Evolutionary conservation across 2,329 filamentous ascomycete species (phyloP), one percentile per base, ranked within the genome.

Genomic region (Colletotrichum tropicicola): DNA sequence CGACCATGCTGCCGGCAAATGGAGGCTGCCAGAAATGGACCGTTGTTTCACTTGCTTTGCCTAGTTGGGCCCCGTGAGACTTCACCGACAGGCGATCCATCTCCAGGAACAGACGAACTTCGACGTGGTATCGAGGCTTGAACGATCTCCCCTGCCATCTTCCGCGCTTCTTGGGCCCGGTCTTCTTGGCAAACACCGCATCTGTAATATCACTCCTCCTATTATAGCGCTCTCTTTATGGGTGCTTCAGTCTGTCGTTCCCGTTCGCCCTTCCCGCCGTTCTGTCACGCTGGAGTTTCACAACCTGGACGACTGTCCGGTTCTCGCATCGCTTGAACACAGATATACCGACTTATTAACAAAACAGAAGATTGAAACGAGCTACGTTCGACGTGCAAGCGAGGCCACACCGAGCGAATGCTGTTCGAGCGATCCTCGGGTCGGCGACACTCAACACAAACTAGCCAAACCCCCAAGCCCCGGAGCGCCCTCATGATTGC

Each of bases 21-120:
- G 21, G 35, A n/a, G n/a, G 35, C 43, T 56, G 44, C 57, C 49
- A 65, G 35, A 37, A 54, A 28, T 9, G 49, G 49, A 41, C 35
- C 57, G 43, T 28, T 30, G 57, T 55, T 65, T 65, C 62, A 65
- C 28, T 17, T 51, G 28, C 12, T 35, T n/a, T 51, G 41, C 27
- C 49, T 51, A 51, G 23, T 61, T 51, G 61, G 28, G 44, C 23
- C 17, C 49, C 19, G 23, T 27, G 44, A 37, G 57, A 49, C 17
- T 13, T 37, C 51, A 30, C 15, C 49, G 43, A 39, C 54, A 58
- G 47, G 60, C 49, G 9, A 39, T 25, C 44, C 57, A 27, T 51
- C 28, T 32, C 43, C 35, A 55, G 21, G 30, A 55, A 55, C 17
- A 35, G 49, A 44, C 27, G 35, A 45, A n/a, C 23, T 12, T 48